These are phyloP conservation scores for Plenodomus biglobosus DNA, from an alignment of 2,329 filamentous ascomycete genomes.

Conservation along the genomic window DNA sequence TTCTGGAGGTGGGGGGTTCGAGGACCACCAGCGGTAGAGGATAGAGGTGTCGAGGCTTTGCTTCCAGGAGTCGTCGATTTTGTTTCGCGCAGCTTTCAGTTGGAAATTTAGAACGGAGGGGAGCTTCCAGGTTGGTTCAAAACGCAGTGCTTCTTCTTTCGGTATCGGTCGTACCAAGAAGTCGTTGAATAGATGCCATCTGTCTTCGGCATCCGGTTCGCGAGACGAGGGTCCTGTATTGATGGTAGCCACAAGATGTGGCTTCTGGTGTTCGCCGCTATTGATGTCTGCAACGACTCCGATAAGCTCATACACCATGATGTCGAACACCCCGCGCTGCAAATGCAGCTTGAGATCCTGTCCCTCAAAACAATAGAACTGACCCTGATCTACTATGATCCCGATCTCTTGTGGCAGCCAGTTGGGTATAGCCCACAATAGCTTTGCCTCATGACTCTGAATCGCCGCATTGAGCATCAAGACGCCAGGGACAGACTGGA, in stretches of 20 bases:
- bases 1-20: slow-evolving; percentile 44
- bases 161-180: slow-evolving; percentile 84
- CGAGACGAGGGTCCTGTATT: slow-evolving; percentile 74
- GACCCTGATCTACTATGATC: slow-evolving; percentile 84
- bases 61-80: slow-evolving; percentile 85
- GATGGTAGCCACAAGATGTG: slow-evolving; percentile 87
- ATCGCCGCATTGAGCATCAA: slow-evolving; percentile 82
- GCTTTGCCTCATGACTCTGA: slow-evolving; percentile 70
- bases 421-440: slow-evolving; percentile 83
- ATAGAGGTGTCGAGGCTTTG: slow-evolving; percentile 78
- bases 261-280: slow-evolving; percentile 78
- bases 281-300: slow-evolving; percentile 90
- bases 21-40: slow-evolving; percentile 71
- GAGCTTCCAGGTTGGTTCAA: slow-evolving; percentile 89
- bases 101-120: slow-evolving; percentile 89
- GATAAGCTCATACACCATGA: slow-evolving; percentile 87
- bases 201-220: slow-evolving; percentile 61
- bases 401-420: slow-evolving; percentile 96
- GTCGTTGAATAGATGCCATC: slow-evolving; percentile 98
- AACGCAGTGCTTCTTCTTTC: slow-evolving; percentile 81
- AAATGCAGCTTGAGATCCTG: slow-evolving; percentile 81
- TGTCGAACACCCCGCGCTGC: slow-evolving; percentile 75
- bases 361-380: slow-evolving; percentile 93
- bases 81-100: slow-evolving; percentile 75
- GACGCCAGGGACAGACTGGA: slow-evolving; percentile 80